Percentiles rank a stretch among this genome's conserved stretches.
These are phyloP conservation scores for Lagenidium giganteum DNA, from an alignment of 352 stramenopile species.

Conservation along the genomic window DNA sequence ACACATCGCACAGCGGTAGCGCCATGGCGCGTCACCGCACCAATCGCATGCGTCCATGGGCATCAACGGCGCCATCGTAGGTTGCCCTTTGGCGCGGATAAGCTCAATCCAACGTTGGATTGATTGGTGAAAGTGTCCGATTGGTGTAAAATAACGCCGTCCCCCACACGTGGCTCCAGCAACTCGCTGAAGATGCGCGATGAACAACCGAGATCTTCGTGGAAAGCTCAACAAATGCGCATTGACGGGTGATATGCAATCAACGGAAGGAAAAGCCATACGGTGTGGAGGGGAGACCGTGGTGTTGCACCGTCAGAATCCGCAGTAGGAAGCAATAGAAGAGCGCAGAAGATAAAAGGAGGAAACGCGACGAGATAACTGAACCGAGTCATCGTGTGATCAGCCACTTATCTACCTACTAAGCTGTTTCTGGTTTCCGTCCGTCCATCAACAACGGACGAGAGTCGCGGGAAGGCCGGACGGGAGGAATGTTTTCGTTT, in stretches of 20 bases:
- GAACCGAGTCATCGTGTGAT: slow-evolving; percentile 12
- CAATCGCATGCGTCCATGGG: slow-evolving; percentile 18
- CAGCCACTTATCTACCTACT: slow-evolving; percentile 24
- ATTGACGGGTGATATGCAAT: too few relatives aligned
- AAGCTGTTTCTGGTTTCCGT: slow-evolving; percentile 23
- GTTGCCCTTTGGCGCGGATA: not conserved
- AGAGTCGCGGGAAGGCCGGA: slow-evolving; percentile 5
- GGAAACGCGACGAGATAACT: not conserved
- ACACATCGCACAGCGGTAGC: slow-evolving; percentile 24
- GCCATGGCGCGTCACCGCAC: slow-evolving; percentile 31
- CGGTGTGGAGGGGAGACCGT: too few relatives aligned
- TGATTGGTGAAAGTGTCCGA: not conserved
- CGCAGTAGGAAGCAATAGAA: slow-evolving; percentile 5
- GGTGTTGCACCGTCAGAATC: too few relatives aligned
- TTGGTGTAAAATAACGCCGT: slow-evolving; percentile 7
- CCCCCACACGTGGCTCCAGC: slow-evolving; percentile 14
- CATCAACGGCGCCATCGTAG: not conserved
- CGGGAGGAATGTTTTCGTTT: slow-evolving; percentile 1
- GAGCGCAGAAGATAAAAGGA: not conserved
- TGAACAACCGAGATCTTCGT: too few relatives aligned
- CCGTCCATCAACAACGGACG: too few relatives aligned
- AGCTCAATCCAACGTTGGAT: slow-evolving; percentile 20
- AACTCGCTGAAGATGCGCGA: slow-evolving; percentile 8
- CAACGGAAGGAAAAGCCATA: too few relatives aligned
- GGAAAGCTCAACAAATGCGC: too few relatives aligned